Evolutionary conservation across 495 filamentous ascomycete species (phyloP), one percentile per base, ranked within the genome.

Genomic region (Geoglossum glabrum): DNA sequence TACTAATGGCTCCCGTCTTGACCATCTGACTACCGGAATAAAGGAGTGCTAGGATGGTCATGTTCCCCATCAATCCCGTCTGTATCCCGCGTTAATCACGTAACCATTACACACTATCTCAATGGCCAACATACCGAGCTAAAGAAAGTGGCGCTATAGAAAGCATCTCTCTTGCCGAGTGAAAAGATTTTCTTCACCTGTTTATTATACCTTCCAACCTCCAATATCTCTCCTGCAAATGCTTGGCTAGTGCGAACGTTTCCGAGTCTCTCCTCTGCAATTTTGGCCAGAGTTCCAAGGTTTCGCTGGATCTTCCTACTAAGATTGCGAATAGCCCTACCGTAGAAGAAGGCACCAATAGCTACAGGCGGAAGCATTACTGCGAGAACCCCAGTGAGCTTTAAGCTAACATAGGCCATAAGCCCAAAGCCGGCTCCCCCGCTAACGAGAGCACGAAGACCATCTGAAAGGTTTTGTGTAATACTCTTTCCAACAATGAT

Each of bases 401-500:
- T 90, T 52, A 92, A 71, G 67, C 87, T 94, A 56, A 95, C 83
- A 73, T 89, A 97, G 21, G 82, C 81, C 92, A 98, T 97, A 61
- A 90, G 74, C 40, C 79, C 78, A 62, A 98, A 82, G 1, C 93
- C 93, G 59, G 90, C 90, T 0, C 76, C 76, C 59, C 92, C 90
- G 65, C 86, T 94, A 51, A 98, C 88, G 54, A 86, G 70, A 3
- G 92, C 81, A 30, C 92, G 81, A 30, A 97, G 73, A 13, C 92
- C 92, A 70, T 98, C 92, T 1, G 90, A 95, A 46, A 98, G 72
- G 65, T 98, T 98, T 63, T 97, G 92, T 10, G 93, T 97, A 63
- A 98, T 93, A 68, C 87, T 93, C 72, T 98, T 98, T 62, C 90
- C 92, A 33, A 97, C 90, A 61, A 98, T 90, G 62, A 97, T 84